Evolutionary conservation across 2,329 filamentous ascomycete genomes (phyloP).

Genomic region (Sarocladium oryzae): DNA sequence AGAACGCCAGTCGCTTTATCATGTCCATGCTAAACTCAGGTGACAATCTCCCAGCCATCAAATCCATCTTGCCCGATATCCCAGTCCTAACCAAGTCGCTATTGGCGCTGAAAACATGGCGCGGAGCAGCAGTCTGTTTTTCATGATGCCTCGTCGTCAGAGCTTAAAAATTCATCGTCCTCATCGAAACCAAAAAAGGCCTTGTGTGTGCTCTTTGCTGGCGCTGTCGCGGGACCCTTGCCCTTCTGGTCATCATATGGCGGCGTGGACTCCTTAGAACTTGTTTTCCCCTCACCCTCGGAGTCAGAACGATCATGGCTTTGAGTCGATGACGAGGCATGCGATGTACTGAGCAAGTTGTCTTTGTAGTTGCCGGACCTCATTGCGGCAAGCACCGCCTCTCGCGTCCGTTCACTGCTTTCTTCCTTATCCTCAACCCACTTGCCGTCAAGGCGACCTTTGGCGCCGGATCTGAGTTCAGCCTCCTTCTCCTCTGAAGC

Average conservation of each 20-base stretch:
- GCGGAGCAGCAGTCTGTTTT: no score
- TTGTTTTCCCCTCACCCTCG: conserved; percentile 32
- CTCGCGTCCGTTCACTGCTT: conserved; percentile 72
- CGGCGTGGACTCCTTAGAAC: conserved; percentile 43
- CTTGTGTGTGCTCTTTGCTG: conserved; percentile 32
- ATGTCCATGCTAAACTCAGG: background rate
- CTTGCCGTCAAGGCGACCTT: conserved; percentile 72
- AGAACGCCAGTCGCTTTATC: background rate
- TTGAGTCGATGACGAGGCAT: conserved; percentile 34
- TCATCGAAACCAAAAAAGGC: conserved; percentile 74
- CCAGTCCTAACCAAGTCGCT: no score
- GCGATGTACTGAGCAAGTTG: conserved; percentile 48
- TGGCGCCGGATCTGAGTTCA: conserved; percentile 69
- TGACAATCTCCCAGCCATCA: no score
- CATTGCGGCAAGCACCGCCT: conserved; percentile 67
- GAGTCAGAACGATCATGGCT: conserved; percentile 21
- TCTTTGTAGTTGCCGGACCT: conserved; percentile 57
- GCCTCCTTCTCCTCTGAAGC: conserved; percentile 76
- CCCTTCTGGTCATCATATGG: conserved; percentile 32
- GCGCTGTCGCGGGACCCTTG: conserved; percentile 18
- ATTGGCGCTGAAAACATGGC: no score
- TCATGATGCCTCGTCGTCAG: conserved; percentile 51
- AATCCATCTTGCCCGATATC: no score
- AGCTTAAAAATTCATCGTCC: conserved; percentile 68
- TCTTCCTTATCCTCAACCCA: conserved; percentile 97